These are phyloP conservation scores for Perkinsus olseni DNA, from an alignment of 169 alveolate species.

Conservation along the genomic window DNA sequence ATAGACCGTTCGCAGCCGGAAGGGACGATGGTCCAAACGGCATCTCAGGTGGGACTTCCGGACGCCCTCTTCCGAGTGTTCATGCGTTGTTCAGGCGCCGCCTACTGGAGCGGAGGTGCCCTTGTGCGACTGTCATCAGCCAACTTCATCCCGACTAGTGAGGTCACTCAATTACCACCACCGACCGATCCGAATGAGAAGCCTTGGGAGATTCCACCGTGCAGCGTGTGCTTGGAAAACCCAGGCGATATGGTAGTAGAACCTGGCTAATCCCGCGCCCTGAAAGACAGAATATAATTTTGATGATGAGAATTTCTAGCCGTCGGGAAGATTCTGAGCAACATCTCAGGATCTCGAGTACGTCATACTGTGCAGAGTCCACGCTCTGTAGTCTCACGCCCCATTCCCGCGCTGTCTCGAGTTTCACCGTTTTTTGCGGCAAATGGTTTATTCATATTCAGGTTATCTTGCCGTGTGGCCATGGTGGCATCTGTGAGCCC, in stretches of 20 bases:
- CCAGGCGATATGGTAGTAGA: not conserved
- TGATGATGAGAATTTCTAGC: no score
- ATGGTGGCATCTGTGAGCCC: not conserved
- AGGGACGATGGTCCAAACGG: not conserved
- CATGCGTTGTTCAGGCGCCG: not conserved
- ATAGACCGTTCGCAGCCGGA: not conserved
- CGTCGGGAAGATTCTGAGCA: no score
- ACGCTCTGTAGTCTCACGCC: no score
- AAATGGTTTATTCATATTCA: no score
- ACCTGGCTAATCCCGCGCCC: no score
- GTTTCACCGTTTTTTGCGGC: no score
- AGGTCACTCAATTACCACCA: not conserved
- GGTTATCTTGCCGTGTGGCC: not conserved
- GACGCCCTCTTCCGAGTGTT: not conserved
- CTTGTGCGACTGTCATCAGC: not conserved
- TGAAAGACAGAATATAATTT: no score
- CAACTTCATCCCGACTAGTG: not conserved
- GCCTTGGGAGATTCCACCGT: not conserved
- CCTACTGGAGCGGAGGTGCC: not conserved
- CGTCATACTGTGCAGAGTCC: no score
- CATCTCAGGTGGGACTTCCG: not conserved
- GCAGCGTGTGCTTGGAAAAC: not conserved
- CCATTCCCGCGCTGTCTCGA: no score
- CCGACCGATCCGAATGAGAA: not conserved
- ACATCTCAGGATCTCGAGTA: no score